Percentiles rank a stretch among this genome's conserved stretches.
Evolutionary conservation across 495 filamentous ascomycete species (phyloP).

Genomic region (Penicillium silybi): DNA sequence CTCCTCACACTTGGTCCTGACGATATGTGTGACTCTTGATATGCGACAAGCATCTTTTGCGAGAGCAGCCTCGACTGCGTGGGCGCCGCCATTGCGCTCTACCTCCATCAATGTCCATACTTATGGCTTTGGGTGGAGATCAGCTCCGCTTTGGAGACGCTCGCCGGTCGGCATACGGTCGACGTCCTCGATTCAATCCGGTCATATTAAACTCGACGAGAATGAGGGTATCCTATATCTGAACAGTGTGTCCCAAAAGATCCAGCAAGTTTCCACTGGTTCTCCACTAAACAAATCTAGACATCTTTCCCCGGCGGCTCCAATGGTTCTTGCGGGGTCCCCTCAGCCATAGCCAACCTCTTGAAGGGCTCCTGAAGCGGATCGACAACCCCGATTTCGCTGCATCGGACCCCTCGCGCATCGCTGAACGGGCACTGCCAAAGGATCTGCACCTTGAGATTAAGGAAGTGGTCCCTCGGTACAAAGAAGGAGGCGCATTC

Average conservation of each 20-base stretch:
- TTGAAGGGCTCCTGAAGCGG: constrained; percentile 58
- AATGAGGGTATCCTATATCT: constrained; percentile 85
- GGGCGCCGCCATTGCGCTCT: constrained; percentile 1
- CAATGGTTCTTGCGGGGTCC: constrained; percentile 61
- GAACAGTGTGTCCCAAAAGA: constrained; percentile 59
- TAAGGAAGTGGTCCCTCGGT: constrained; percentile 71
- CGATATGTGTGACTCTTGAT: constrained; percentile 4
- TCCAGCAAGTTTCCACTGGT: neutral
- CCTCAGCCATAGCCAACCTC: constrained; percentile 52
- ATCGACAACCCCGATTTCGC: constrained; percentile 56
- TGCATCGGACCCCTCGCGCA: constrained; percentile 58
- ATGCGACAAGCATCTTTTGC: constrained; percentile 10
- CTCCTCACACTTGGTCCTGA: neutral
- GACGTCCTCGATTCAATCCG: constrained; percentile 37
- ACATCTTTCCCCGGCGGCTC: constrained; percentile 77
- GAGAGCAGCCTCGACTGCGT: constrained; percentile 3
- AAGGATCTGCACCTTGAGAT: constrained; percentile 58
- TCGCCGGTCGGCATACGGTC: constrained; percentile 5
- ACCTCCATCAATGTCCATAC: constrained; percentile 1
- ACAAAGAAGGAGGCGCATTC: constrained; percentile 92
- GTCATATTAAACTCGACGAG: constrained; percentile 67
- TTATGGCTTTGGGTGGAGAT: constrained; percentile 14
- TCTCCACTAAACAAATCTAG: constrained; percentile 39
- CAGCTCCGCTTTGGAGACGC: constrained; percentile 12
- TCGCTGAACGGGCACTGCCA: constrained; percentile 62